Evolutionary conservation across 1,139 yeast species (phyloP).

Genomic region (Saccharomycopsis hybrid): DNA sequence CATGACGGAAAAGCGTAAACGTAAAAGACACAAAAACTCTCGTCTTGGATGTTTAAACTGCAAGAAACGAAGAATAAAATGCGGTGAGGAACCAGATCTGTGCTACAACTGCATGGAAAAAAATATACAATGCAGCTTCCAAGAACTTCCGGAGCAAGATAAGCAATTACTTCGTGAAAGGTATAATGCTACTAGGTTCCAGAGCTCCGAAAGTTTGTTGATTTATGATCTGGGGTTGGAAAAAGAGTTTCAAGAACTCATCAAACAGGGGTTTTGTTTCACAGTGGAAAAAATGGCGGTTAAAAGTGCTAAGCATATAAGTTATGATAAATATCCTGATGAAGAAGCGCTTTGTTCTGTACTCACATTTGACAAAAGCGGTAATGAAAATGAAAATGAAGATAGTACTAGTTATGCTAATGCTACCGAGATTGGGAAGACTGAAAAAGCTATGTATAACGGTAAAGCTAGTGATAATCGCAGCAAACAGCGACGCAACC

Average conservation of each 20-base stretch:
- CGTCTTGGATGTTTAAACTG: constrained; percentile 15
- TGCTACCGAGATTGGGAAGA: too few relatives aligned
- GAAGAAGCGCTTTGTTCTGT: too few relatives aligned
- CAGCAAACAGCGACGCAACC: too few relatives aligned
- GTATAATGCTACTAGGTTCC: background rate
- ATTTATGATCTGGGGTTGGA: background rate
- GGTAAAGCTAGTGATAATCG: too few relatives aligned
- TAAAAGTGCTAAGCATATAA: too few relatives aligned
- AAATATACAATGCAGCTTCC: constrained; percentile 8
- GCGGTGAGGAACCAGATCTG: constrained; percentile 15
- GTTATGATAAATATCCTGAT: too few relatives aligned
- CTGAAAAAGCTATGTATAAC: too few relatives aligned
- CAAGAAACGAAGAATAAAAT: constrained; percentile 15
- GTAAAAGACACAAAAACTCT: constrained; percentile 18
- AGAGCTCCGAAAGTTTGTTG: background rate
- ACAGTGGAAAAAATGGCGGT: background rate
- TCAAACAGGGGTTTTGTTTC: background rate
- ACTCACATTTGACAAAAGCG: too few relatives aligned
- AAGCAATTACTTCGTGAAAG: constrained; percentile 7
- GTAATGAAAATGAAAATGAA: too few relatives aligned
- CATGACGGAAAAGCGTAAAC: background rate
- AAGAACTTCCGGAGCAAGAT: constrained; percentile 4
- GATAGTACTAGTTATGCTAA: too few relatives aligned
- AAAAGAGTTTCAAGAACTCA: constrained; percentile 3
- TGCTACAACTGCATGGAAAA: constrained; percentile 18